Evolutionary conservation across 257 asterid genomes (phyloP), one percentile per base, ranked within the genome.

Genomic region (Salvia splendens): DNA sequence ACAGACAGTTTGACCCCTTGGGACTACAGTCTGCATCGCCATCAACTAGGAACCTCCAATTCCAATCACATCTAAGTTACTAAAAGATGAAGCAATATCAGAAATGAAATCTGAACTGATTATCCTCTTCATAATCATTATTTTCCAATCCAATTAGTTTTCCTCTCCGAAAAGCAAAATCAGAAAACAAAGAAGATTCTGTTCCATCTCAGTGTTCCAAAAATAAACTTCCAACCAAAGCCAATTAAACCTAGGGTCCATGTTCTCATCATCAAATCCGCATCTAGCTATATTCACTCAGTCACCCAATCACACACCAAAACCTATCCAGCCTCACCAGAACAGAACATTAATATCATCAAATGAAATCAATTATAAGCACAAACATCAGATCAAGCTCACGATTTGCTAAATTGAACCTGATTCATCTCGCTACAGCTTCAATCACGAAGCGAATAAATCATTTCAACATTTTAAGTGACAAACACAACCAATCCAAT

Each of bases 371-470:
- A 61, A 47, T 40, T 36, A 40, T 1, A 42, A 66, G 70, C 62
- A 24, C 32, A 24, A 24, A 24, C 30, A 60, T 57, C 75, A 53
- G 80, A 78, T 82, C 86, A 73, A 74, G 77, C 72, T 62, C 32
- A 56, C 61, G 62, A 58, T 15, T 58, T 62, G 62, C 59, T 53
- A n/a, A 46, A 67, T 6, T 7, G 41, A 17, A 46, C 72, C 72
- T 45, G 36, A 59, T 54, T 12, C 40, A 61, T 51, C 68, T 51
- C 12, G 36, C 64, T 20, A 38, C 40, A 66, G 58, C 69, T 53
- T 46, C 24, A 10, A 55, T 16, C 42, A 40, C 12, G 46, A 57
- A 14, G n/a, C 5, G 20, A 17, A 47, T 49, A 40, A 15, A 12
- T 4, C 17, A 47, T 46, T 10, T 59, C 32, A 5, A 64, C 5